Base-by-base conservation (phyloP, 2,329 filamentous ascomycete genomes). In the Emergomyces pasteurianus region DNA sequence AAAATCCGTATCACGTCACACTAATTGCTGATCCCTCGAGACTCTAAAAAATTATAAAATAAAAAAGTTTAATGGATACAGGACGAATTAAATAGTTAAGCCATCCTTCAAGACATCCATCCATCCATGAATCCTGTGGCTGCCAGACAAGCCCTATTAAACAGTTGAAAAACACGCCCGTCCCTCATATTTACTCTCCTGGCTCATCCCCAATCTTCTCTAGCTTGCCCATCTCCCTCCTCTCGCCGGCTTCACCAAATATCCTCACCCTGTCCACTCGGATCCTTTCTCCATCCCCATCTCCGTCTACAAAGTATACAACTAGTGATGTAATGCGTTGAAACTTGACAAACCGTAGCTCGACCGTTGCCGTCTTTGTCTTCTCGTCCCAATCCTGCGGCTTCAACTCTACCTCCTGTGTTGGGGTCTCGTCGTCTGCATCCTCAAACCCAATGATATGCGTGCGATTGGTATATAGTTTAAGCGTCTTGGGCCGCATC, bases 401-500 rank as follows among this genome's bases (percentile, higher is more conserved):
- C 63, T 81, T 80, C 50, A 99, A 80, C 68, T 86, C 86, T 62
- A 96, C 84, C 58, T 81, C 82, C 75, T 99, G 94, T 18, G 89
- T 92, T 0, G 89, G 83, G 56, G 86, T 81, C 59, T 89, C 86
- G 69, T 92, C 90, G 62, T 96, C 92, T 43, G 92, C 92, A 74
- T 99, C 94, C 68, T 94, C 89, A 70, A 99, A 99, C 7, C 92
- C 91, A 62, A 99, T 84, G 69, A 95, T 94, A 72, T 95, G 90
- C 58, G 91, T 82, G 62, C 86, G 85, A 78, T 99, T 99, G 65
- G 85, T 87, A 77, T 91, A 99, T 59, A 99, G 79, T 70, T 90
- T 87, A 69, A 99, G 80, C 2, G 86, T 89, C 72, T 84, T 87
- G 9, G 94, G 94, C 65, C 92, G 84, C 80, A 91, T 87, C 1